Evolutionary conservation across 352 stramenopile genomes (phyloP), one percentile per base, ranked within the genome.

Genomic region (Phytophthora sp.): DNA sequence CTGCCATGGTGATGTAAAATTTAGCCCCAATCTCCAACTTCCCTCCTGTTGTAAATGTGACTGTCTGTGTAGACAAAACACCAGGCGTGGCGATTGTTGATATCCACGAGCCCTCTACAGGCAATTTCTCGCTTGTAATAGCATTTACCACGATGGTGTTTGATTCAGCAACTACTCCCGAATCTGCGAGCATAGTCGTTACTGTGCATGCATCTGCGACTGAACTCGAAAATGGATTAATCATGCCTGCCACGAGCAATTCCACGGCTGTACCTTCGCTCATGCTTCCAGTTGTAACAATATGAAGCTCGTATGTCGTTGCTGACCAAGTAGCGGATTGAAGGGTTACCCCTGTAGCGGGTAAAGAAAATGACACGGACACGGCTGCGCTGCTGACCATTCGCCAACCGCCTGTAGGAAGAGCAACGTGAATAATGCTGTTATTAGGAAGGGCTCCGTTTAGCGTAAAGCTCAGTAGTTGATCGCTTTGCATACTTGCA

Each of bases 401-500:
- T 55, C 82, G 52, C 78, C 79, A 89, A 5, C 79, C 82, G 51
- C 21, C 48, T n/a, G 12, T 12, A 30, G 79, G 69, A 10, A 91
- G 62, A 0, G 30, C 39, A 9, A 87, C 30, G n/a, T 56, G 45
- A 30, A 89, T 58, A 6, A 58, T 62, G n/a, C 82, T 87, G 0
- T 78, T 78, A 58, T 67, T 87, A 11, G 80, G 69, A 13, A 91
- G 60, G 1, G 68, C 71, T 3, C 82, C 82, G 58, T 52, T 84
- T 15, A 89, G 37, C 13, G 65, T 80, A 6, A 83, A 46, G 1
- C 50, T 61, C 9, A 91, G 18, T 12, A 71, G 42, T 42, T 85
- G 78, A 15, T 89, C 74, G 31, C 82, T 91, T 55, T 35, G 38
- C 74, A 83, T 86, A 24, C 77, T 85, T 5, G 82, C 76, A 39